phyloP scores from a whole-genome alignment of 371 early-diverging fungal genomes.

The Rhizopus delemar region DNA sequence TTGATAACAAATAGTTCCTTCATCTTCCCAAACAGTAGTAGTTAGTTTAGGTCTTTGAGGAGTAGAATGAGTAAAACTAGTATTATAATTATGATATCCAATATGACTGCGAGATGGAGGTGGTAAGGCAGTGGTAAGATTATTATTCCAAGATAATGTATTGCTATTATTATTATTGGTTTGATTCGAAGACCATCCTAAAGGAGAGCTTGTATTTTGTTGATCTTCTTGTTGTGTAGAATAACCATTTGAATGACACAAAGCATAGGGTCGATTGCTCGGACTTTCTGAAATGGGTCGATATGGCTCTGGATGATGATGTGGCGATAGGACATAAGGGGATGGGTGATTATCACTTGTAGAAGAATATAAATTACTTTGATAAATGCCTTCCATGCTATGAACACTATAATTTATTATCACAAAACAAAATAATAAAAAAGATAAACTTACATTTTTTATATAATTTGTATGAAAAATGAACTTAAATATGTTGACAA shows the following conservation, averaged over 20 bases:
- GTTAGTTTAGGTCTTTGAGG: slow-evolving; percentile 64
- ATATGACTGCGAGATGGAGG: slow-evolving; percentile 26
- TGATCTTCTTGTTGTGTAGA: not conserved
- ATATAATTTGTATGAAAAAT: too few species aligned
- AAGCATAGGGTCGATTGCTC: not conserved
- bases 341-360: slow-evolving; percentile 11
- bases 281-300: slow-evolving; percentile 3
- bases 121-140: slow-evolving; percentile 15
- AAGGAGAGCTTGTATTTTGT: not conserved
- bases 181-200: not conserved
- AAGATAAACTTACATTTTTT: not conserved
- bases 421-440: not conserved
- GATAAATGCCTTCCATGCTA: slow-evolving; percentile 45
- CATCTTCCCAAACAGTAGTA: slow-evolving; percentile 84
- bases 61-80: slow-evolving; percentile 29
- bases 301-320: slow-evolving; percentile 17
- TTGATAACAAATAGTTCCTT: slow-evolving; percentile 77
- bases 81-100: slow-evolving; percentile 15
- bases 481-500: not conserved
- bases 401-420: not conserved
- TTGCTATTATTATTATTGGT: not conserved
- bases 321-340: slow-evolving; percentile 32
- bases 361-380: slow-evolving; percentile 36
- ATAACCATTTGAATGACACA: not conserved
- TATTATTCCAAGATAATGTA: slow-evolving; percentile 20